phyloP scores from a whole-genome alignment of 331 rosid genomes.

The Acacia concinna region DNA sequence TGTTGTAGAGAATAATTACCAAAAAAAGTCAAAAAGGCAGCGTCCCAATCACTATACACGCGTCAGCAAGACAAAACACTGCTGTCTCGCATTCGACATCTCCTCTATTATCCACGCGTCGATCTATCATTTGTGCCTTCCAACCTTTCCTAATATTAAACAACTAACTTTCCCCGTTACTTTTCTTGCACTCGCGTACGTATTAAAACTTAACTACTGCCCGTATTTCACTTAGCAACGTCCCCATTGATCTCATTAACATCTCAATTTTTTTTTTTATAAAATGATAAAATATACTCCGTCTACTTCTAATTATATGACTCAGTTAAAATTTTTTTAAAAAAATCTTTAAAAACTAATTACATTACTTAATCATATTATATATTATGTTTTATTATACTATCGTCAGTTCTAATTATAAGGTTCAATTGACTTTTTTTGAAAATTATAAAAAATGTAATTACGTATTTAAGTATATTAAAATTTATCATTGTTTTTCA shows the following conservation, averaged over 20 bases:
- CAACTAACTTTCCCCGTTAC: background rate
- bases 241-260: background rate
- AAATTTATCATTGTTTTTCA: too few species aligned
- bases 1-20: conserved; percentile 25
- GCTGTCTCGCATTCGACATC: conserved; percentile 50
- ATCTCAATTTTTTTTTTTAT: too few species aligned
- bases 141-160: background rate
- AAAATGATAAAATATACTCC: too few species aligned
- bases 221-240: background rate
- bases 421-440: too few species aligned
- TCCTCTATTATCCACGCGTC: conserved; percentile 43
- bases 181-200: background rate
- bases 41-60: conserved; percentile 57
- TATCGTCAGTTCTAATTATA: too few species aligned
- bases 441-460: too few species aligned
- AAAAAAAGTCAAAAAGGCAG: conserved; percentile 50
- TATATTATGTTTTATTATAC: too few species aligned
- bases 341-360: too few species aligned
- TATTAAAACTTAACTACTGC: background rate
- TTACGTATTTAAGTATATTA: too few species aligned
- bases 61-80: conserved; percentile 53
- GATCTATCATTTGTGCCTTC: background rate
- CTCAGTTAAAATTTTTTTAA: too few species aligned
- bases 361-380: too few species aligned
- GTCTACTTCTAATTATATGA: too few species aligned